Evolutionary conservation across 164 flowering plant genomes (phyloP), one percentile per base, ranked within the genome.

Genomic region (Sedum album): DNA sequence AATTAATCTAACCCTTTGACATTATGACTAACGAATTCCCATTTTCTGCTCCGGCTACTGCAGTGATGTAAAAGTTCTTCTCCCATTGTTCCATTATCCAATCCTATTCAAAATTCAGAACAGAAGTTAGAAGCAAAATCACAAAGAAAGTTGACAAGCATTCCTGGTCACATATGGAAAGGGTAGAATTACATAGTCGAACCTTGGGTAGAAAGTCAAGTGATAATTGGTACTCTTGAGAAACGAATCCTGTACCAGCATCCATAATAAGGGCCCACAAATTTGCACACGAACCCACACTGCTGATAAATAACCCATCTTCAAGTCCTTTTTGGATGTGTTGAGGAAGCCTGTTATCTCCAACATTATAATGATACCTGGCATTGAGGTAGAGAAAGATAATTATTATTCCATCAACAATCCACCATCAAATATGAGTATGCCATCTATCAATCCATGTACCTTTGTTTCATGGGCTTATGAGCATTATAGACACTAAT

Each of bases 61-160:
- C 90, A 84, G 84, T 91, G 46, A 94, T 94, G 67, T 91, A 94
- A 68, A 77, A 90, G 60, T 86, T 91, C 74, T 86, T 89, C 74
- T 91, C 98, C 98, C 98, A 94, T 62, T 87, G 96, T 69, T 89
- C 97, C 96, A 91, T 83, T 33, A 91, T 93, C 98, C 98, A 93
- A 61, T 93, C 97, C 98, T 93, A 44, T 21, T 38, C 65, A 46
- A 65, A 2, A 57, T 62, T 51, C 25, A 39, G 48, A 39, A 61
- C 4, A 49, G 28, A 75, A 23, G 23, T 20, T 13, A 70, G 18
- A 20, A 36, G 33, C 31, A 14, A 11, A 14, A 36, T 44, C 21
- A 69, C 30, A 25, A n/a, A 57, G 14, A 33, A 57, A 26, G 62
- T 33, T 14, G 62, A 30, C 18, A 28, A 28, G 35, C 33, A 57